Evolutionary conservation across 2,329 filamentous ascomycete species (phyloP), one percentile per base, ranked within the genome.

Genomic region (Fusarium zealandicum): DNA sequence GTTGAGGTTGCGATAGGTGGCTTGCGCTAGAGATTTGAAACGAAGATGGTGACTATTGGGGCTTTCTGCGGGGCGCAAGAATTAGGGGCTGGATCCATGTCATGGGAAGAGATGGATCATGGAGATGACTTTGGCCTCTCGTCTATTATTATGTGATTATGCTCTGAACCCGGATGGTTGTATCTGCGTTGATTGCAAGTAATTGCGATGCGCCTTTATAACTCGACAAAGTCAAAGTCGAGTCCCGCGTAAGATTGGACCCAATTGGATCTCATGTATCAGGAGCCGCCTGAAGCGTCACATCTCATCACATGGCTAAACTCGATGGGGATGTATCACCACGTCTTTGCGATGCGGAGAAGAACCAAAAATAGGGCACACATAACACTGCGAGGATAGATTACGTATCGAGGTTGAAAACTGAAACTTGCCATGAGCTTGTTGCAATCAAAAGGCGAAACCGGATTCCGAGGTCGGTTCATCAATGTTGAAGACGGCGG

Each of bases 251-350:
- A 20, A 20, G n/a, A 20, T 20, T n/a, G 18, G 20, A 55, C 48
- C 58, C 54, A 61, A 62, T 59, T 39, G 44, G 31, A 39, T 50
- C 48, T 54, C 53, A 35, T n/a, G n/a, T n/a, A n/a, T 48, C 25
- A 32, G 42, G 39, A 63, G 46, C 44, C 58, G 54, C 59, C 20
- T 45, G 37, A 46, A 52, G 46, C 54, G 59, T 63, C 59, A 63
- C 54, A 59, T 63, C 41, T 47, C 18, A 48, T 61, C 59, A 61
- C 59, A 61, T 59, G 59, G 54, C 59, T 59, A 61, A 30, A 56
- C 59, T 61, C 45, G 54, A 61, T 31, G 47, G 39, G 59, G 54
- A 51, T 55, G 36, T 47, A 32, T 56, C 32, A 42, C 40, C 37
- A 63, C 60, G 56, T 51, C 41, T 59, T 59, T 56, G 51, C 45